phyloP scores from a whole-genome alignment of 345 rosid species.

The Hibiscus syriacus region DNA sequence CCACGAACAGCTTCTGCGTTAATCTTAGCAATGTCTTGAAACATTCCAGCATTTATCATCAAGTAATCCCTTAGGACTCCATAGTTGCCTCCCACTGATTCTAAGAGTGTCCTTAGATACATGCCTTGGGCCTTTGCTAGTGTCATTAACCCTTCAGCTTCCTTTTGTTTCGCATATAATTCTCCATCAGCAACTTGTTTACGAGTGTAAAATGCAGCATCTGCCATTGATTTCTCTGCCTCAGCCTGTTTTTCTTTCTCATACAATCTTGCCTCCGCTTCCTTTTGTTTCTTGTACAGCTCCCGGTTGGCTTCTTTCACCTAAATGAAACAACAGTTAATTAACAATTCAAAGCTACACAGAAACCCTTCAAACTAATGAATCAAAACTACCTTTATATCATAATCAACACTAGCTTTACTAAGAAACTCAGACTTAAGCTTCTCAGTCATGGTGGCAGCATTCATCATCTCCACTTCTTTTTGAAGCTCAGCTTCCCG shows the following conservation, averaged over 20 bases:
- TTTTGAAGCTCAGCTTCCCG: background rate
- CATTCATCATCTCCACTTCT: background rate
- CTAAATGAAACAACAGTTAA: conserved; percentile 13
- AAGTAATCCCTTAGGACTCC: background rate
- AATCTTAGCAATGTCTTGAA: background rate
- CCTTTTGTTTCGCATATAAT: background rate
- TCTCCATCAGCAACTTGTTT: background rate
- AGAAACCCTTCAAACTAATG: no score
- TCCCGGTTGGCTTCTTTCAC: conserved; percentile 71
- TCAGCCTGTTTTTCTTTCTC: conserved; percentile 47
- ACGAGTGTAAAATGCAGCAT: background rate
- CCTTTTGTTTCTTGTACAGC: conserved; percentile 49
- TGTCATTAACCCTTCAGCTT: background rate
- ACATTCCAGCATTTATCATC: background rate
- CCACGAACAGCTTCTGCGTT: background rate
- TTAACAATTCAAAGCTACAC: no score
- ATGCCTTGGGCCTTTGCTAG: background rate
- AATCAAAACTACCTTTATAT: background rate
- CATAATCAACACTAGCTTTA: background rate
- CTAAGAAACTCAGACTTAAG: background rate
- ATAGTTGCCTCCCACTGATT: background rate
- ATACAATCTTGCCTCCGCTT: conserved; percentile 49
- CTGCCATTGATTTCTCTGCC: conserved; percentile 38
- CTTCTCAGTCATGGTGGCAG: background rate
- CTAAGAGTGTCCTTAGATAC: background rate